These are phyloP conservation scores for Starmera caribaea DNA, from an alignment of 805 yeast species.

Conservation along the genomic window DNA sequence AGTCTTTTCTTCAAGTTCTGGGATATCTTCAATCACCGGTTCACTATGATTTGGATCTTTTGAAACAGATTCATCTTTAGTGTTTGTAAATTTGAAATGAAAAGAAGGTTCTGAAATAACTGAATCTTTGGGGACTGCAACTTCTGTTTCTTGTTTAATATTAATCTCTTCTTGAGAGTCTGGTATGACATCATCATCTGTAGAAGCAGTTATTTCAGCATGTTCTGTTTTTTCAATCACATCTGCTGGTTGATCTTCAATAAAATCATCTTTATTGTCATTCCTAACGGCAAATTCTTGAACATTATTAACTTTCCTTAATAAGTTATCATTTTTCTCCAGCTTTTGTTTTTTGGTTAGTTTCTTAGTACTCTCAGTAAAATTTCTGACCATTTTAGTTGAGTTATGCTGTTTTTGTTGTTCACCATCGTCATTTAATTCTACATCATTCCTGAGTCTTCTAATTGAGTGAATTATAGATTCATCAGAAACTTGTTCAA, in stretches of 20 bases:
- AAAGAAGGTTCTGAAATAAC: slow-evolving; percentile 1
- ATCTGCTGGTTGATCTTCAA: not conserved
- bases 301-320: not conserved
- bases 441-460: slow-evolving; percentile 1
- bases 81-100: slow-evolving; percentile 1
- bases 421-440: slow-evolving; percentile 1
- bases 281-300: not conserved
- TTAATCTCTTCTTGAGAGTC: slow-evolving; percentile 1
- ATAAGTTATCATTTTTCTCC: not conserved
- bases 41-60: slow-evolving; percentile 1
- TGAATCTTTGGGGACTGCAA: not conserved
- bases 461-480: slow-evolving; percentile 11
- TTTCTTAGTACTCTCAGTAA: not conserved
- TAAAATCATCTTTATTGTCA: not conserved
- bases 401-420: not conserved
- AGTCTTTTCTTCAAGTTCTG: no score
- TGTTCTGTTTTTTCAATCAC: slow-evolving; percentile 4
- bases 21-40: no score
- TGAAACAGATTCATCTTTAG: slow-evolving; percentile 1
- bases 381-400: not conserved
- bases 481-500: slow-evolving; percentile 9
- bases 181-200: slow-evolving; percentile 4
- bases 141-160: slow-evolving; percentile 1
- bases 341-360: not conserved
- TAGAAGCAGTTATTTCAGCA: slow-evolving; percentile 4